Evolutionary conservation across 2,329 filamentous ascomycete genomes (phyloP), one percentile per base, ranked within the genome.

Genomic region (Rhinocladiella similis): DNA sequence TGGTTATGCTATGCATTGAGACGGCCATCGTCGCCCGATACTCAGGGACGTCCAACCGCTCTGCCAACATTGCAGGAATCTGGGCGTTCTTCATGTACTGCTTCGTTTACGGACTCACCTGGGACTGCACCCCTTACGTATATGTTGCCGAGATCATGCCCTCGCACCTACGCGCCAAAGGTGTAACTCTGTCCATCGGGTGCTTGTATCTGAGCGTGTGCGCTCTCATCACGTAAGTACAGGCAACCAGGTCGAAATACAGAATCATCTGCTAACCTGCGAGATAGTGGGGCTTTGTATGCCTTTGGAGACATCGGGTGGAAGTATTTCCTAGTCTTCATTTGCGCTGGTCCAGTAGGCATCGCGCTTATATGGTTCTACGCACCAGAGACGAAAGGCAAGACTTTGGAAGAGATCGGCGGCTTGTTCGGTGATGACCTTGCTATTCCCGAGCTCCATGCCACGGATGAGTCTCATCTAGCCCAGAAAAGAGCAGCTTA

Each of bases 381-480:
- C 19, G 48, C 20, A 13, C 48, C 48, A 41, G 48, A 50, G 20
- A 50, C 48, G 14, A 50, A 50, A 12, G 48, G 48, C 7, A 50
- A 50, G 16, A 50, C 48, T 20, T 29, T 50, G 48, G 48, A 50
- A 42, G 48, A 50, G 48, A 50, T 50, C 16, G 48, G 48, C 19
- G 48, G 48, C 16, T 14, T 50, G 7, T 41, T 50, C 22, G 48
- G 48, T 41, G 48, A 50, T 20, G 29, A 50, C 16, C 48, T 50
- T n/a, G 36, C 48, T 38, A 41, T 50, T 5, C 27, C 46, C 12
- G 46, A 48, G 46, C 46, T 48, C 9, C 46, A 48, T 35, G 25
- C 46, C 10, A 48, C 46, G 19, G 46, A 48, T 48, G 46, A 48
- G 16, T 48, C 46, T 35, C 46, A 48, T 48, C 12, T 48, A n/a